phyloP scores from a whole-genome alignment of 2,329 filamentous ascomycete species.

The Mycosphaerelloides madeirae region DNA sequence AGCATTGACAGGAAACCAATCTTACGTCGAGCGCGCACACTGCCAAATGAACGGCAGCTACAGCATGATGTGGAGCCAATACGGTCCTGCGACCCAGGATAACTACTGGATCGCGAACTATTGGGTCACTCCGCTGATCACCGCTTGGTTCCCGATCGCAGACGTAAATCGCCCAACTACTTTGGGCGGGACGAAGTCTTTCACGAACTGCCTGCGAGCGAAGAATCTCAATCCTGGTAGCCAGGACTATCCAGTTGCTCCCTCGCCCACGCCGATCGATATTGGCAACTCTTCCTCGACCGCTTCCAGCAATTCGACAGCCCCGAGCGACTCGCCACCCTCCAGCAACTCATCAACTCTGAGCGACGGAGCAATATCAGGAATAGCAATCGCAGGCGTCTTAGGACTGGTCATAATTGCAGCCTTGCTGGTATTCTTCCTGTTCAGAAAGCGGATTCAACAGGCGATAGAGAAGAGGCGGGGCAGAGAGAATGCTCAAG shows the following conservation, averaged over 20 bases:
- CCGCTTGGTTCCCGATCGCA: slow-evolving; percentile 9
- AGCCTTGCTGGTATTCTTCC: too few species aligned
- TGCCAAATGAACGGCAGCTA: slow-evolving; percentile 7
- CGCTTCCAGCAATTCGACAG: neutral
- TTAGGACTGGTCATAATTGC: too few species aligned
- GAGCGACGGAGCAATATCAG: too few species aligned
- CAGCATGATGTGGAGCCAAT: slow-evolving; percentile 13
- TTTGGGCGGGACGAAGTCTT: slow-evolving; percentile 2
- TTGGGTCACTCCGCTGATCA: neutral
- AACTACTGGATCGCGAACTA: slow-evolving; percentile 1
- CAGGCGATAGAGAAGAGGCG: too few species aligned
- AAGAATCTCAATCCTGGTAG: slow-evolving; percentile 3
- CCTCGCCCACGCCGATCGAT: slow-evolving; percentile 5
- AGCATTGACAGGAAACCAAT: slow-evolving; percentile 8
- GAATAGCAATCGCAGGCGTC: too few species aligned
- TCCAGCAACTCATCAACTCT: too few species aligned
- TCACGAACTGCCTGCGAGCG: slow-evolving; percentile 3
- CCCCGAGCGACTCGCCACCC: neutral
- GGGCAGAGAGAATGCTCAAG: too few species aligned
- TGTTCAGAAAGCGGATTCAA: too few species aligned
- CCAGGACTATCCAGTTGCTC: neutral
- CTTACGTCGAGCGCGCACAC: slow-evolving; percentile 2
- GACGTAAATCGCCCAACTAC: slow-evolving; percentile 6
- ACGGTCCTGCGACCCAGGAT: neutral
- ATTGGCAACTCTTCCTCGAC: neutral